phyloP scores from a whole-genome alignment of 371 early-diverging fungal genomes.

The Syncephalis plumigaleata region DNA sequence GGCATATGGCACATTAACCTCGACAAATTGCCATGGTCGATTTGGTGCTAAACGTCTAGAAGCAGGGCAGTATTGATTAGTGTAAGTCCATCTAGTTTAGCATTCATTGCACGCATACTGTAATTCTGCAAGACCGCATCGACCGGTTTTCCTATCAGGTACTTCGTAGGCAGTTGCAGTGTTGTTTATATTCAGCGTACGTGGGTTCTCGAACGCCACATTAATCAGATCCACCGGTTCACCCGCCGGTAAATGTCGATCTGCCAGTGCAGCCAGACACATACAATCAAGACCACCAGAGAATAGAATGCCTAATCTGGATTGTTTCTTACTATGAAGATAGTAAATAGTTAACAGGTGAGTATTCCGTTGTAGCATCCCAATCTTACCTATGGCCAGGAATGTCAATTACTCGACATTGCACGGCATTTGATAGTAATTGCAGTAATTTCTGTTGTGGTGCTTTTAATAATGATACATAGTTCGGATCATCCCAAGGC shows the following conservation, averaged over 20 bases:
- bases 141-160: slow-evolving; percentile 80
- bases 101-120: slow-evolving; percentile 8
- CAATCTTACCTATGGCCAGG: slow-evolving; percentile 21
- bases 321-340: neutral
- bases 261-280: slow-evolving; percentile 60
- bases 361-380: neutral
- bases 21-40: slow-evolving; percentile 75
- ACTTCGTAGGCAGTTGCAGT: slow-evolving; percentile 40
- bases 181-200: slow-evolving; percentile 12
- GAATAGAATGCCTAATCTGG: slow-evolving; percentile 66
- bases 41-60: slow-evolving; percentile 32
- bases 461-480: neutral
- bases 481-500: neutral
- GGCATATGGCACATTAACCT: slow-evolving; percentile 66
- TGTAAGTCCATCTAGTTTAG: neutral
- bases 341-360: neutral
- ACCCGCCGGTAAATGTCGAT: slow-evolving; percentile 37
- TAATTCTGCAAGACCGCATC: slow-evolving; percentile 38
- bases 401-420: slow-evolving; percentile 30
- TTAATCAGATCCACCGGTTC: slow-evolving; percentile 86
- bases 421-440: slow-evolving; percentile 30
- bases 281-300: slow-evolving; percentile 93
- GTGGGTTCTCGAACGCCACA: slow-evolving; percentile 90
- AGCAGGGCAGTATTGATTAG: no score
- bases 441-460: slow-evolving; percentile 10